Evolutionary conservation across 2,329 filamentous ascomycete species (phyloP).

Genomic region (Penicillium sp.): DNA sequence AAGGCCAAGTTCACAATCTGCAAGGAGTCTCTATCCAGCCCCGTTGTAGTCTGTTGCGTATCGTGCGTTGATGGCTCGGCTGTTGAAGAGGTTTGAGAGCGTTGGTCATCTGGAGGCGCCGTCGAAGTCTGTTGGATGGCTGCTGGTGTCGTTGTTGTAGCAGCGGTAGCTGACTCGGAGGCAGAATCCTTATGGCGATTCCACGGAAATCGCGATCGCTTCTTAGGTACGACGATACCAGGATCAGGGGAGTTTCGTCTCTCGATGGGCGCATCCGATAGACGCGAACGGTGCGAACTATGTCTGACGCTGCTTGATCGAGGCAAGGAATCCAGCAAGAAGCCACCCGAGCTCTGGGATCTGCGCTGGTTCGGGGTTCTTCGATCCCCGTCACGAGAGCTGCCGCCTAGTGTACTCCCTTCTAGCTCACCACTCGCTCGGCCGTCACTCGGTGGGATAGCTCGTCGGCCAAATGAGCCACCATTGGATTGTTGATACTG

Average conservation of each 20-base stretch:
- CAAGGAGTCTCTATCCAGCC: conserved; percentile 70
- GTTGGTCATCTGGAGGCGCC: conserved; percentile 10
- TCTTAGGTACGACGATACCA: conserved; percentile 35
- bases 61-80: conserved; percentile 8
- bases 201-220: conserved; percentile 36
- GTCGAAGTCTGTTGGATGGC: conserved; percentile 10
- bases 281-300: conserved; percentile 23
- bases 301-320: conserved; percentile 27
- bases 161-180: conserved; percentile 31
- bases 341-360: conserved; percentile 40
- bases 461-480: conserved; percentile 15
- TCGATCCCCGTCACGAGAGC: conserved; percentile 36
- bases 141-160: conserved; percentile 7
- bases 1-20: conserved; percentile 93
- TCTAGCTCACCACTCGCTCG: conserved; percentile 35
- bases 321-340: conserved; percentile 46
- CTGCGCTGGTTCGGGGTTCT: conserved; percentile 26
- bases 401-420: conserved; percentile 38
- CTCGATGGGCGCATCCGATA: conserved; percentile 32
- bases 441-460: conserved; percentile 28
- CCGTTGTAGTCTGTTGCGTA: conserved; percentile 18
- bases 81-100: conserved; percentile 15
- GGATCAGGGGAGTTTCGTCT: conserved; percentile 43
- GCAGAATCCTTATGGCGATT: conserved; percentile 33
- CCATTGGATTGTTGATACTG: conserved; percentile 17